Percentiles rank a stretch among this genome's conserved stretches.
Conservation (phyloP, 2,329 filamentous ascomycete genomes). For the Ophiocordyceps sinensis region DNA sequence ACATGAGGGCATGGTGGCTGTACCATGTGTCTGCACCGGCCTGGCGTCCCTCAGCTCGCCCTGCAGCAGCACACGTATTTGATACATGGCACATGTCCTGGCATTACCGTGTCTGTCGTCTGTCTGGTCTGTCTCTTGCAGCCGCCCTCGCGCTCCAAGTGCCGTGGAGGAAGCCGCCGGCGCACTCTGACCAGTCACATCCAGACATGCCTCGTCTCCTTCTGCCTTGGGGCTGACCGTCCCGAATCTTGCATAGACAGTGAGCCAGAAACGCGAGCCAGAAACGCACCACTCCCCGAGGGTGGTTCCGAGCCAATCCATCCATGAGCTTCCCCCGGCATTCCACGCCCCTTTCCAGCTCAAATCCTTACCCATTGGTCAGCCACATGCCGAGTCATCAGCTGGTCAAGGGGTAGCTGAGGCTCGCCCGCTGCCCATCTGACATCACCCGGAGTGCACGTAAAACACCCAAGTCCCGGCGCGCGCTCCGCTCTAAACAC, state of each 20-base stretch:
- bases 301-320: too few species aligned
- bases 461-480: neutral
- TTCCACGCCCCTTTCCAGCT: neutral
- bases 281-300: neutral
- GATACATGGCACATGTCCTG: too few species aligned
- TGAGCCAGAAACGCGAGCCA: neutral
- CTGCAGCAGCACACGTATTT: too few species aligned
- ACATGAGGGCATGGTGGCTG: too few species aligned
- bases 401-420: neutral
- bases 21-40: too few species aligned
- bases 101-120: too few species aligned
- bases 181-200: neutral
- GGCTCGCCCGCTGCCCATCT: neutral
- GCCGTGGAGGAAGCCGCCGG: neutral
- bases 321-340: too few species aligned
- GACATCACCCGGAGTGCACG: neutral
- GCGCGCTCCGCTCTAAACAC: neutral
- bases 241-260: neutral
- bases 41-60: too few species aligned
- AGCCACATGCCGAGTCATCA: slow-evolving; percentile 2
- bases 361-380: neutral
- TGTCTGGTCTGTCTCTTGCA: too few species aligned
- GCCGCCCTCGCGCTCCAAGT: too few species aligned
- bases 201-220: neutral
- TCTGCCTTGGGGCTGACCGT: neutral